Evolutionary conservation across 352 stramenopile species (phyloP).

Genomic region (Plasmopara muralis): DNA sequence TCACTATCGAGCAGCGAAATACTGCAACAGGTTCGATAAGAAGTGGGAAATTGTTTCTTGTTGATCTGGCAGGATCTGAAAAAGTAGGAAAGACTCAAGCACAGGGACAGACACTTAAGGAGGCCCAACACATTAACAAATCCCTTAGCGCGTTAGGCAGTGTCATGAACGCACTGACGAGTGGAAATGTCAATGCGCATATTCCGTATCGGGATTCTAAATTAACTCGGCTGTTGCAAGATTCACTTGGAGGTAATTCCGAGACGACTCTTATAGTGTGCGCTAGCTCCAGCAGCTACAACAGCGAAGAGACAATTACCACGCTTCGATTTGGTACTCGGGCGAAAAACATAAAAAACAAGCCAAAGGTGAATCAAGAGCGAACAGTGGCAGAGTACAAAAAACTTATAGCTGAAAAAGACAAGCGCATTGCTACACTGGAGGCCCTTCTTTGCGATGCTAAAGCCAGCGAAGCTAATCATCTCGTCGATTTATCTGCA

Average conservation of each 20-base stretch:
- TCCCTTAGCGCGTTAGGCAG: conserved; percentile 83
- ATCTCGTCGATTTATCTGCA: conserved; percentile 24
- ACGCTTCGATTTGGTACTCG: conserved; percentile 73
- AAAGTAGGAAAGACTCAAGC: conserved; percentile 78
- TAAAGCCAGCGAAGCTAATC: conserved; percentile 7
- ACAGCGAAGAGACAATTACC: conserved; percentile 62
- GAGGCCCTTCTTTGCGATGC: conserved; percentile 28
- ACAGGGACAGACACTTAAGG: conserved; percentile 87
- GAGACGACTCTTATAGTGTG: conserved; percentile 67
- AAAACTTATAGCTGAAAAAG: conserved; percentile 47
- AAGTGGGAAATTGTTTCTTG: conserved; percentile 89
- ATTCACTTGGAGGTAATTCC: conserved; percentile 73
- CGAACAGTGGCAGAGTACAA: conserved; percentile 78
- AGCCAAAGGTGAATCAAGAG: conserved; percentile 84
- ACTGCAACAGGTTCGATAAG: conserved; percentile 55
- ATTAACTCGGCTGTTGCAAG: conserved; percentile 81
- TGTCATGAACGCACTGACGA: conserved; percentile 87
- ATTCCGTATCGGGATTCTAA: conserved; percentile 89
- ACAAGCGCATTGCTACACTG: conserved; percentile 43
- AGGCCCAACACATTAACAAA: conserved; percentile 90
- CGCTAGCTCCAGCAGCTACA: conserved; percentile 59
- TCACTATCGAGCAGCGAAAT: conserved; percentile 90
- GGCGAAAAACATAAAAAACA: conserved; percentile 78
- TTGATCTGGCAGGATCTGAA: conserved; percentile 74
- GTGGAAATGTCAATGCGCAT: conserved; percentile 80